Base-by-base conservation (phyloP, 176 grass and related monocot genomes). In the Oryza brachyantha region DNA sequence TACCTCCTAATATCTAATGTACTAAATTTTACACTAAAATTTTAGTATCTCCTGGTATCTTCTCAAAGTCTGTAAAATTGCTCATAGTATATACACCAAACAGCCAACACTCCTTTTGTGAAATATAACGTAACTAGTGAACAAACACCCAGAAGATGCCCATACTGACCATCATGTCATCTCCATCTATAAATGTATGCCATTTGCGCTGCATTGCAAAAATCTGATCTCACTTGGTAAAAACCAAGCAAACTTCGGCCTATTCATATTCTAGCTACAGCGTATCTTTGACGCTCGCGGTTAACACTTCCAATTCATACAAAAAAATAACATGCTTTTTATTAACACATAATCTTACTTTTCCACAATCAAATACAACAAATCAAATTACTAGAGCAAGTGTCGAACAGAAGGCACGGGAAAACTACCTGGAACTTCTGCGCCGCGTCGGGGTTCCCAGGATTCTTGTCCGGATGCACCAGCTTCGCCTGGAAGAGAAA, bases 381-480 rank as follows among this genome's bases (percentile, higher is more conserved):
- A 17, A 78, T 29, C 12, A 8, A 71, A 70, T 46, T 57, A 57
- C n/a, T 42, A 69, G 55, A 4, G 62, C 29, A 55, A 24, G 8
- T 10, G 4, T 12, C 22, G n/a, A 66, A 70, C 10, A 41, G 10
- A 60, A 58, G 50, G 29, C n/a, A 12, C 6, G 14, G 19, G 26
- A 62, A 63, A 45, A 13, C 7, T 29, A 88, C 96, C 92, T 99
- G 96, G 59, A 99, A 99, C 52, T 99, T 99, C 13, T 14, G 27
- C 32, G 96, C 96, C 4, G 96, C 96, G 72, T 98, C 77, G 11
- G 92, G 96, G 78, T 99, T 93, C 39, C 84, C 88, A 13, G 81
- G 90, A 69, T 99, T 99, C 86, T 99, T 99, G 83, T 99, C 92
- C 54, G 96, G 96, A 70, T 96, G 96, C 32, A 99, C 92, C 72